Evolutionary conservation across 163 green algal species (phyloP), one percentile per base, ranked within the genome.

Genomic region (Botryococcus braunii): DNA sequence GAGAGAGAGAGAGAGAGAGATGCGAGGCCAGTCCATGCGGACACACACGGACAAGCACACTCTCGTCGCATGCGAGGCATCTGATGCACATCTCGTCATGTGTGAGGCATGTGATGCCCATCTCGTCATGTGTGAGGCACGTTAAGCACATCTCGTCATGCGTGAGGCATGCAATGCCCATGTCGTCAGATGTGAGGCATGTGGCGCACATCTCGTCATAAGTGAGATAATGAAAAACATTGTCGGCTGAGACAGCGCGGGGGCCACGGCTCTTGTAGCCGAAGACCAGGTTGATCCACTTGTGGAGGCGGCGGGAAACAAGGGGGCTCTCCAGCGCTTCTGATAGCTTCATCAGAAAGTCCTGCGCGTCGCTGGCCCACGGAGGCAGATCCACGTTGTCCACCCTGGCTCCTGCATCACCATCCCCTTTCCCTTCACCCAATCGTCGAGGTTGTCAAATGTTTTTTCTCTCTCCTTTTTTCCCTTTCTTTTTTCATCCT

Each of bases 351-450:
- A 73, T 69, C 25, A 96, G 74, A 69, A 98, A 96, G 65, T 89
- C 70, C 0, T 73, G 50, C 1, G 83, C 81, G 39, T 77, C 78
- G 0, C 73, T 52, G 0, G 91, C 91, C 93, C 93, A 98, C 31
- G 86, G 80, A 0, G 93, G 93, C 64, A 98, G 83, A 68, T 82
- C 84, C 69, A 97, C 93, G 63, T 96, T 86, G 17, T 75, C 77
- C 70, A 98, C 87, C 0, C 74, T 41, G 67, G 32, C 70, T 60
- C 72, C 68, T 78, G 70, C 38, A 68, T n/a, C n/a, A n/a, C n/a
- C n/a, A n/a, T n/a, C n/a, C n/a, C n/a, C n/a, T n/a, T n/a, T n/a
- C n/a, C n/a, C n/a, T n/a, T n/a, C n/a, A n/a, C n/a, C n/a, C n/a
- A n/a, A n/a, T n/a, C n/a, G n/a, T n/a, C n/a, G n/a, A n/a, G n/a